phyloP scores from a whole-genome alignment of 768 basidiomycete species.

The Fistulinella prunicolor region DNA sequence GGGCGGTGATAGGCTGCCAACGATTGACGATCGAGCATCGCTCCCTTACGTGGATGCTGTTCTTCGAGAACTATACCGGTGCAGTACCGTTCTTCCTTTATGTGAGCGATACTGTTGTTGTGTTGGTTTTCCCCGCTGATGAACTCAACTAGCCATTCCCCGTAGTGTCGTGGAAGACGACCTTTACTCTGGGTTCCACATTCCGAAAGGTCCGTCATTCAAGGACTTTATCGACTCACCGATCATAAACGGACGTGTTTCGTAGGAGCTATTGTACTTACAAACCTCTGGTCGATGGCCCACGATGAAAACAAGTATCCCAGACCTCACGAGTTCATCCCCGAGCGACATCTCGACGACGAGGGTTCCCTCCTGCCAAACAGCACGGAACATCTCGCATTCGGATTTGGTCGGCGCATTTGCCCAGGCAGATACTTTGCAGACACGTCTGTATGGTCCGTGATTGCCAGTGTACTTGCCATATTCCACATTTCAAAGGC shows the following conservation, averaged over 20 bases:
- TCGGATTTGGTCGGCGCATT: slow-evolving; percentile 27
- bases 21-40: slow-evolving; percentile 8
- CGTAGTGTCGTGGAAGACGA: slow-evolving; percentile 36
- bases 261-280: slow-evolving; percentile 6
- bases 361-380: slow-evolving; percentile 19
- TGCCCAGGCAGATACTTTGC: slow-evolving; percentile 25
- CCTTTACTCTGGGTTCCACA: slow-evolving; percentile 43
- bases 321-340: slow-evolving; percentile 33
- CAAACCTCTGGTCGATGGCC: slow-evolving; percentile 14
- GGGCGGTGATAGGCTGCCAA: slow-evolving; percentile 4
- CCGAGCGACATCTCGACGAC: slow-evolving; percentile 38
- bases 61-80: slow-evolving; percentile 4
- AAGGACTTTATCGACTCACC: not conserved
- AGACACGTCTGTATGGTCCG: slow-evolving; percentile 16
- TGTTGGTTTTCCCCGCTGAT: not conserved
- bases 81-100: not conserved
- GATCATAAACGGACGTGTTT: not conserved
- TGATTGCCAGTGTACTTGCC: slow-evolving; percentile 12
- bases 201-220: slow-evolving; percentile 37
- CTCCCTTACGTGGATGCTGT: slow-evolving; percentile 10
- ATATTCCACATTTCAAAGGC: slow-evolving; percentile 5
- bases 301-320: slow-evolving; percentile 31
- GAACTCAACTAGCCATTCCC: slow-evolving; percentile 15
- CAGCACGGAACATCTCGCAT: slow-evolving; percentile 7
- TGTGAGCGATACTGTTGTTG: not conserved